Conservation (phyloP, 2,329 filamentous ascomycete genomes). For the Exophiala mesophila region DNA sequence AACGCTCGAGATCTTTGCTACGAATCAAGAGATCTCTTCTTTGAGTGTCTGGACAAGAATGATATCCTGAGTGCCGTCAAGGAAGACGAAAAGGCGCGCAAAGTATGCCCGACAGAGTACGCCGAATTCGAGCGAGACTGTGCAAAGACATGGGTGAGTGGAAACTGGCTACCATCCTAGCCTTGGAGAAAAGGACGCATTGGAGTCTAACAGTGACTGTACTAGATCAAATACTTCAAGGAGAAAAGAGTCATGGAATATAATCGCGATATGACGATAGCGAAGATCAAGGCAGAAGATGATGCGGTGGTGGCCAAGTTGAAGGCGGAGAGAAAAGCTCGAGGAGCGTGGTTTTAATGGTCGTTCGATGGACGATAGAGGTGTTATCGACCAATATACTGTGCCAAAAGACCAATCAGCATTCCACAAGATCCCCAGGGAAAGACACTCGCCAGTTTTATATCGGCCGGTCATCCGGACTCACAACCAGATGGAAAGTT, state of each 20-base stretch:
- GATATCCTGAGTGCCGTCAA: slow-evolving; percentile 70
- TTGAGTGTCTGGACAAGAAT: slow-evolving; percentile 76
- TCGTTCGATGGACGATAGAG: too few species aligned
- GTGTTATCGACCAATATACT: too few species aligned
- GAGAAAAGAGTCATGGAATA: slow-evolving; percentile 90
- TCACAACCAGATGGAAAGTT: too few species aligned
- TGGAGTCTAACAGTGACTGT: slow-evolving; percentile 5
- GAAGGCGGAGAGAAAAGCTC: slow-evolving; percentile 36
- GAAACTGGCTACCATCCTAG: background rate
- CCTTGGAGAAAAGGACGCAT: background rate
- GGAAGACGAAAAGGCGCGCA: slow-evolving; percentile 52
- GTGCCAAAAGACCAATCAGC: too few species aligned
- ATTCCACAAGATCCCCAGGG: too few species aligned
- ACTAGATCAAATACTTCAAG: slow-evolving; percentile 93
- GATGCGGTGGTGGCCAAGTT: slow-evolving; percentile 55
- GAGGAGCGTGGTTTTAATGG: slow-evolving; percentile 24
- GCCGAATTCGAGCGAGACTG: slow-evolving; percentile 76
- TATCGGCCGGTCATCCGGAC: too few species aligned
- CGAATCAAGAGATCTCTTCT: slow-evolving; percentile 83
- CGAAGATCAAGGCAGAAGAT: slow-evolving; percentile 68
- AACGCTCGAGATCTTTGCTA: slow-evolving; percentile 79
- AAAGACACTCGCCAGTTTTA: too few species aligned
- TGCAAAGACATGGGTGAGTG: slow-evolving; percentile 79
- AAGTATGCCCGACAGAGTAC: slow-evolving; percentile 57
- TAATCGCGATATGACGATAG: slow-evolving; percentile 74